These are phyloP conservation scores for Phaeomoniella chlamydospora DNA, from an alignment of 2,329 filamentous ascomycete genomes.

Conservation along the genomic window DNA sequence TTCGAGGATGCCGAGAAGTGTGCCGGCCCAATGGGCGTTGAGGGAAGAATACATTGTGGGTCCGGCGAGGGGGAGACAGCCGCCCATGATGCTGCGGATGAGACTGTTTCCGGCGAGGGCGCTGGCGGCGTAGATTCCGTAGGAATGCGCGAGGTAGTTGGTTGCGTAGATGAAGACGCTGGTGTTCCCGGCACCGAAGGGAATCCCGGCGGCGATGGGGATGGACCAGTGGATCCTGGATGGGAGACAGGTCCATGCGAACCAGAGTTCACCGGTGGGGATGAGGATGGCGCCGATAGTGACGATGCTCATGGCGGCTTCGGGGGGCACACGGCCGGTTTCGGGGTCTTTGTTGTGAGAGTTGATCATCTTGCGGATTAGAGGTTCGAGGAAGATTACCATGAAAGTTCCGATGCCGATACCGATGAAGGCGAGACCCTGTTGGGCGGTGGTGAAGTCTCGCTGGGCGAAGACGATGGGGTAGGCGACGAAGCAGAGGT, in stretches of 20 bases:
- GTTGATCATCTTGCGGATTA: constrained; percentile 67
- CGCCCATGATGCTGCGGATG: constrained; percentile 58
- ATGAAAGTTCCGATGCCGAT: constrained; percentile 44
- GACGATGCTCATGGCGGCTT: constrained; percentile 69
- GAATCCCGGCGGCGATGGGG: constrained; percentile 63
- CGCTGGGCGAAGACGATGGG: constrained; percentile 70
- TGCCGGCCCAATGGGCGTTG: constrained; percentile 66
- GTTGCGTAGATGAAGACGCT: constrained; percentile 69
- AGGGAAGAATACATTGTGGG: constrained; percentile 55
- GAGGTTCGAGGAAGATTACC: constrained; percentile 42
- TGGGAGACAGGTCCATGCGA: constrained; percentile 77
- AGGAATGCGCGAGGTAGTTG: constrained; percentile 67
- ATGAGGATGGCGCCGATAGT: constrained; percentile 62
- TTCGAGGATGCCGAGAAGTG: constrained; percentile 59
- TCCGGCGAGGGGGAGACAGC: constrained; percentile 61
- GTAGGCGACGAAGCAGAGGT: constrained; percentile 82
- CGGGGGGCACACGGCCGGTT: constrained; percentile 59
- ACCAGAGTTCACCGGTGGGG: constrained; percentile 68
- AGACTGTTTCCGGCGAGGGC: constrained; percentile 71
- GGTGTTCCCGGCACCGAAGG: constrained; percentile 64
- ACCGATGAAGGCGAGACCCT: constrained; percentile 66
- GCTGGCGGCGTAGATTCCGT: constrained; percentile 68
- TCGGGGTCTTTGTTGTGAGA: constrained; percentile 57
- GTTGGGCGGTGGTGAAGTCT: constrained; percentile 60
- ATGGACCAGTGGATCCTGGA: constrained; percentile 66